Base-by-base conservation (phyloP, 2,329 filamentous ascomycete genomes). In the Pleurostoma richardsiae region DNA sequence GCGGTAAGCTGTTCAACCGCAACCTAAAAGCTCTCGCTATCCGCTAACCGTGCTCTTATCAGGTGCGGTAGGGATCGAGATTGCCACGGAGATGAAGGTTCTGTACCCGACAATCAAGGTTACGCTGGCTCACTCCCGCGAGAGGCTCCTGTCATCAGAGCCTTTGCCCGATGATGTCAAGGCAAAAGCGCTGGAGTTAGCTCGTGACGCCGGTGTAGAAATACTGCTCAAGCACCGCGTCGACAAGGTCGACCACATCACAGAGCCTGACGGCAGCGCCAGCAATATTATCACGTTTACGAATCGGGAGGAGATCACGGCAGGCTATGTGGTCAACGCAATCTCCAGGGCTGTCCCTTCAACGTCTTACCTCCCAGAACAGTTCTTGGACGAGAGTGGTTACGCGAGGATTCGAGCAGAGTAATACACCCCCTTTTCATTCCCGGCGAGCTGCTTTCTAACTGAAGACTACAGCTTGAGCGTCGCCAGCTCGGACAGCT, bases 1-100 rank as follows among this genome's bases (percentile, higher is more conserved):
- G 88, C 52, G 81, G 87, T 19, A 19, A 19, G 19, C 19, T 19
- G 19, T 19, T 19, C 19, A 19, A 19, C 19, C 19, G 19, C 19
- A 19, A 19, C 19, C 19, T 19, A 19, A 19, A 19, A 19, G 19
- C 19, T 19, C 19, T 19, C 19, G 19, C 19, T 19, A 19, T 19
- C 19, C 19, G 19, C 19, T 19, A 19, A 19, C 19, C 19, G 19
- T 19, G 19, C 19, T 19, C 19, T 19, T 19, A 19, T 19, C 19
- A 19, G 19, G 76, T 43, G 88, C 88, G 5, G 88, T 91, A 1
- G 88, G 88, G 6, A 83, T 91, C 46, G 88, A 92, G 62, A 90
- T 92, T 76, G 86, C 88, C 0, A 81, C 85, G 2, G 88, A 94
- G 67, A 70, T 91, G 45, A 91, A 90, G 65, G 63, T 79, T 41